Base-by-base conservation (phyloP, 345 rosid genomes). In the Bruguiera parviflora region DNA sequence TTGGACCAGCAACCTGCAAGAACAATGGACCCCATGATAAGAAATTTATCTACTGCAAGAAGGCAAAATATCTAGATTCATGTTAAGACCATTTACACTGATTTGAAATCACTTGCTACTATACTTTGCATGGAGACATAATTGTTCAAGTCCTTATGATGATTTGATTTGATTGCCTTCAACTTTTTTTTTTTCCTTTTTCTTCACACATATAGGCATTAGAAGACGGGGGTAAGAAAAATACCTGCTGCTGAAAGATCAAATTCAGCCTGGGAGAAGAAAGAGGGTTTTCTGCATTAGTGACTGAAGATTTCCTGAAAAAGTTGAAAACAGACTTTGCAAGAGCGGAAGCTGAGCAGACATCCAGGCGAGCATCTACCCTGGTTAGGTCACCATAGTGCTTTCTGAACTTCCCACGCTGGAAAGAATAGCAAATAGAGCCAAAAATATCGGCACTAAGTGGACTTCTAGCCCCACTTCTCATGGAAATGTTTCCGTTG, bases 211-310 rank as follows among this genome's bases (percentile, higher is more conserved):
- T 27, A 9, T 15, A 1, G 28, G 29, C 29, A 19, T 43, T 4
- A 52, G 27, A 33, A 24, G 59, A 31, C 13, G 63, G 53, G 53
- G 49, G 32, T 21, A 33, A 5, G 25, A 43, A 67, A 72, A 32
- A 33, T 83, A 88, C 96, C 98, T 90, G 98, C 67, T 92, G 98
- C 69, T 88, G 96, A 67, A 92, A 80, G 67, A 87, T 87, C 71
- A 89, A 76, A 78, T 81, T 87, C 46, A 89, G 84, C 75, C 79
- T 86, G 8, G 97, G 97, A 68, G 86, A 86, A 57, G 90, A 83
- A 28, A 81, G 46, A 47, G 80, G 71, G 19, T 73, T 52, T 13
- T 81, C 85, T 37, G 68, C 83, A 63, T 64, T 71, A 51, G 75
- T 70, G 22, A 58, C 79, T 37, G 91, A 74, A 65, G 87, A 76